These are phyloP conservation scores for Besnoitia besnoiti DNA, from an alignment of 169 alveolate species.

Conservation along the genomic window DNA sequence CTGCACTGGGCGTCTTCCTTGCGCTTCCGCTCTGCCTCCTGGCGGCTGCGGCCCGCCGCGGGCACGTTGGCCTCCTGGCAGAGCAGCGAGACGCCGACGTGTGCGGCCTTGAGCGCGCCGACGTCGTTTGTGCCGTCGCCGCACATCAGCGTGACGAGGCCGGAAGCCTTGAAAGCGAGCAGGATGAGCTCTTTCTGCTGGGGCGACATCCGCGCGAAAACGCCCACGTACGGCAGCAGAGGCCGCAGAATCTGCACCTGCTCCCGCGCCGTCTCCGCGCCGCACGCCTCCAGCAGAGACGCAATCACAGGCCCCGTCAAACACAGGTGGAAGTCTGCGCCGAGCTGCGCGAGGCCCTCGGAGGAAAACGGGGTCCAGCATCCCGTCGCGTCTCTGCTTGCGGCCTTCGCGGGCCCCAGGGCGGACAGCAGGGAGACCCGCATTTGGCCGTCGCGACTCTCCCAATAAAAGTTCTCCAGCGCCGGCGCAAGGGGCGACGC, in stretches of 20 bases:
- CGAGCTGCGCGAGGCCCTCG: background rate
- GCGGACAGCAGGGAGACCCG: background rate
- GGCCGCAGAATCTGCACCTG: constrained; percentile 37
- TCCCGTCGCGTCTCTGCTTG: too few species aligned
- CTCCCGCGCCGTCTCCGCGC: constrained; percentile 15
- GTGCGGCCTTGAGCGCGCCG: constrained; percentile 98
- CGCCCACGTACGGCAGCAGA: constrained; percentile 75
- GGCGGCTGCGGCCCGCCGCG: background rate
- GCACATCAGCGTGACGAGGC: constrained; percentile 92
- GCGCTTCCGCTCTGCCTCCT: background rate
- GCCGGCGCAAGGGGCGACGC: background rate
- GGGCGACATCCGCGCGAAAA: constrained; percentile 97
- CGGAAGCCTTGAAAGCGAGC: constrained; percentile 80
- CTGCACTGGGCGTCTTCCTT: background rate
- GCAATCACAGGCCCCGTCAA: constrained; percentile 43
- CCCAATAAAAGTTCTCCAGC: background rate
- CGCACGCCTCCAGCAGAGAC: background rate
- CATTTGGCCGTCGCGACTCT: background rate
- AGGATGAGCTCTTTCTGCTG: constrained; percentile 89
- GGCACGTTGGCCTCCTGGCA: constrained; percentile 41
- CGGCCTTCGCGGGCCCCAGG: background rate
- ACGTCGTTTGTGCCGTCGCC: constrained; percentile 99
- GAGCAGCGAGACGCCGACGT: constrained; percentile 96
- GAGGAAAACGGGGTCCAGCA: too few species aligned
- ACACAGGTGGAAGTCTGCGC: background rate